A percentile compares a stretch with the other conserved stretches of the same genome.
Evolutionary conservation across 306 rosid species (phyloP).

Genomic region (Lupinus albus): DNA sequence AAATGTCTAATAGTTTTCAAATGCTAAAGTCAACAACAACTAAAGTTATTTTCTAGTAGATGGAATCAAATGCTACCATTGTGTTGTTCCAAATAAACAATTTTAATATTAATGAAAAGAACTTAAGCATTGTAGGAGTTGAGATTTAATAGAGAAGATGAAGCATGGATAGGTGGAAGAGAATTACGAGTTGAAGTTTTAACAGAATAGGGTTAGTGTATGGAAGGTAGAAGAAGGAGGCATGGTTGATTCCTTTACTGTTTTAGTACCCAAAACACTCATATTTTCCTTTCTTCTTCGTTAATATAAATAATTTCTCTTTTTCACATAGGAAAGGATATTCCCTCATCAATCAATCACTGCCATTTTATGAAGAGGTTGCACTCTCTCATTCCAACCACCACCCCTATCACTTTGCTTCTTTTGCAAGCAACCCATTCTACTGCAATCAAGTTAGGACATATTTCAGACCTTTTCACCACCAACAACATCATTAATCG

Average conservation of each 20-base stretch:
- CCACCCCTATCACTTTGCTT: conserved; percentile 44
- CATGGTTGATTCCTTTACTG: conserved; percentile 27
- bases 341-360: no score
- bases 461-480: conserved; percentile 50
- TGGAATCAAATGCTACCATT: neutral
- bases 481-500: conserved; percentile 63
- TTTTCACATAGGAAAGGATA: no score
- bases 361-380: no score
- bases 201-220: conserved; percentile 18
- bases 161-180: conserved; percentile 1
- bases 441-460: conserved; percentile 60
- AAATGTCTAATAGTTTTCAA: conserved; percentile 28
- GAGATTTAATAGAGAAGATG: neutral
- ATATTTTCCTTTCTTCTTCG: no score
- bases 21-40: neutral
- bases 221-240: conserved; percentile 33
- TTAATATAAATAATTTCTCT: no score
- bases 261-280: no score
- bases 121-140: neutral
- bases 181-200: neutral
- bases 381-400: conserved; percentile 44
- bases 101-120: neutral
- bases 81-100: neutral
- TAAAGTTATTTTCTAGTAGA: no score
- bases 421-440: conserved; percentile 55